Percentiles rank a stretch among this genome's conserved stretches.
phyloP scores from a whole-genome alignment of 2,329 filamentous ascomycete genomes.

The Penicillium freii region DNA sequence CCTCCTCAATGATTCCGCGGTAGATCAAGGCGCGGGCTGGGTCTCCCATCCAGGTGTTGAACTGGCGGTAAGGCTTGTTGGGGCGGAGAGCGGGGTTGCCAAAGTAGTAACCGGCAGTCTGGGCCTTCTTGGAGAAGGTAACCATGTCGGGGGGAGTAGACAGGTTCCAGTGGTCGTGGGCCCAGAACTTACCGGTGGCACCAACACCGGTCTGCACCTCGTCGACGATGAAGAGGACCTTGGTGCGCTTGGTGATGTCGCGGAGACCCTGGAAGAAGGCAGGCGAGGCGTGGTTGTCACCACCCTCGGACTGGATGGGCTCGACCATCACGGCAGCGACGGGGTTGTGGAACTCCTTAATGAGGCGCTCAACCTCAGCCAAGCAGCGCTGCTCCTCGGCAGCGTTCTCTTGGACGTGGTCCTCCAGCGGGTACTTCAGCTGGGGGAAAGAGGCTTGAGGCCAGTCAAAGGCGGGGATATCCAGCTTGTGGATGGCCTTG shows the following conservation, averaged over 20 bases:
- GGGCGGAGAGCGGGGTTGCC: slow-evolving; percentile 75
- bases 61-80: slow-evolving; percentile 92
- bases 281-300: slow-evolving; percentile 88
- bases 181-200: slow-evolving; percentile 93
- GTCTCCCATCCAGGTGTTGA: slow-evolving; percentile 98
- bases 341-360: slow-evolving; percentile 74
- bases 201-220: slow-evolving; percentile 93
- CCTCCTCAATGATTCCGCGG: slow-evolving; percentile 79
- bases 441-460: slow-evolving; percentile 82
- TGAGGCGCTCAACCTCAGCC: slow-evolving; percentile 77
- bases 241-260: slow-evolving; percentile 64
- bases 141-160: slow-evolving; percentile 82
- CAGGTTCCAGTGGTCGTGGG: slow-evolving; percentile 91
- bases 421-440: slow-evolving; percentile 82
- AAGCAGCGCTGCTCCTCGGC: slow-evolving; percentile 76
- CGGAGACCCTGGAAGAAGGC: slow-evolving; percentile 84
- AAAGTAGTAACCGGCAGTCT: slow-evolving; percentile 91
- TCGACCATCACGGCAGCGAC: slow-evolving; percentile 82
- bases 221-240: slow-evolving; percentile 84
- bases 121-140: slow-evolving; percentile 93
- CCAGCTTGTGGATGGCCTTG: slow-evolving; percentile 92
- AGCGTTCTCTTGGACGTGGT: slow-evolving; percentile 77
- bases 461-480: slow-evolving; percentile 95
- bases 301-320: slow-evolving; percentile 90
- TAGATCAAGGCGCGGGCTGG: slow-evolving; percentile 81